A percentile compares a stretch with the other conserved stretches of the same genome.
These are phyloP conservation scores for Taphrina betulina DNA, from an alignment of 1,139 yeast genomes.

Conservation along the genomic window DNA sequence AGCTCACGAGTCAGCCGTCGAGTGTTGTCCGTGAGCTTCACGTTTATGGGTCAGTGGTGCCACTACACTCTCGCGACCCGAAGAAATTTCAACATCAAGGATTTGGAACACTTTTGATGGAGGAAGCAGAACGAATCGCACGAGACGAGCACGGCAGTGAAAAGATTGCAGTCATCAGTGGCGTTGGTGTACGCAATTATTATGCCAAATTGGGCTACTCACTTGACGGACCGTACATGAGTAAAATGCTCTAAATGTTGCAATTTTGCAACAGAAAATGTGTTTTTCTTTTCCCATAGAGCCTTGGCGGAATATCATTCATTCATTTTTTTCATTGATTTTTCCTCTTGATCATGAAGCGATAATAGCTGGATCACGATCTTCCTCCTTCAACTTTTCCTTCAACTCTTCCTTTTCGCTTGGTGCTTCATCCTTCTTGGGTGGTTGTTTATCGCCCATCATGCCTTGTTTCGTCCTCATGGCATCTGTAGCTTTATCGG, in stretches of 20 bases:
- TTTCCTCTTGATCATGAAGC: conserved; percentile 17
- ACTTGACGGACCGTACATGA: conserved; percentile 62
- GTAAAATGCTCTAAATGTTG: conserved; percentile 26
- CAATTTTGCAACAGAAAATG: no score
- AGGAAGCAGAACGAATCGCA: conserved; percentile 95
- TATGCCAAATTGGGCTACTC: conserved; percentile 87
- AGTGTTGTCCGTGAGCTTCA: conserved; percentile 94
- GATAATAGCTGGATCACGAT: conserved; percentile 21
- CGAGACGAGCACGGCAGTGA: conserved; percentile 90
- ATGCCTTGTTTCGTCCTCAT: conserved; percentile 21
- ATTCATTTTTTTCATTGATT: no score
- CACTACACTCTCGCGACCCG: conserved; percentile 95
- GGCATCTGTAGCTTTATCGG: conserved; percentile 23
- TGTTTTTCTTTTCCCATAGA: no score
- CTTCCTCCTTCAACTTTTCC: conserved; percentile 30
- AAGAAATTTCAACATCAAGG: conserved; percentile 99
- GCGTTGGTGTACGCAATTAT: conserved; percentile 96
- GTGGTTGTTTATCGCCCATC: conserved; percentile 1
- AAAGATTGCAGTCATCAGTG: conserved; percentile 90
- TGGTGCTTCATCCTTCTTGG: conserved; percentile 3
- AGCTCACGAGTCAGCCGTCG: conserved; percentile 77
- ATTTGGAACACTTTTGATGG: conserved; percentile 94
- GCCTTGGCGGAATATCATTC: no score
- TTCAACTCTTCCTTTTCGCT: conserved; percentile 21
- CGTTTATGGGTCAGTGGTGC: conserved; percentile 96